These are phyloP conservation scores for Hanseniaspora mollemarum DNA, from an alignment of 805 yeast genomes.

Conservation along the genomic window DNA sequence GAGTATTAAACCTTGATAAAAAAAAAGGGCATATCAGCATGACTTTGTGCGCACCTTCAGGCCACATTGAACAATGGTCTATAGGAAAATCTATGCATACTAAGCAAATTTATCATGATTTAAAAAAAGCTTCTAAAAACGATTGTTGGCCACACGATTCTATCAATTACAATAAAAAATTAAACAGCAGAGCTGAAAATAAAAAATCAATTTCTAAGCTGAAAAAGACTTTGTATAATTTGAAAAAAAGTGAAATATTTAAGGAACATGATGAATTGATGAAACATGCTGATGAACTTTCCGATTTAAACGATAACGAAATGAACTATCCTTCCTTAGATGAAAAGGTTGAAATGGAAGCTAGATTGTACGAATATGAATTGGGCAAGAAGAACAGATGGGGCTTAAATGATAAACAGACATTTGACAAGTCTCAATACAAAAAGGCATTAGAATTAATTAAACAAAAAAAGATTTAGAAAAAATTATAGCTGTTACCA, in stretches of 20 bases:
- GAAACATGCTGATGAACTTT: background rate
- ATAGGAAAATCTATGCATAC: constrained; percentile 64
- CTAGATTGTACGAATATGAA: background rate
- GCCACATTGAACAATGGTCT: constrained; percentile 76
- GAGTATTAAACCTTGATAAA: constrained; percentile 31
- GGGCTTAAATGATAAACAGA: background rate
- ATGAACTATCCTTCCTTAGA: constrained; percentile 4
- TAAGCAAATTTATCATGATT: constrained; percentile 72
- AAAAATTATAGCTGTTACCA: no score
- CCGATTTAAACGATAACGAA: background rate
- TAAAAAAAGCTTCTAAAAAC: constrained; percentile 71
- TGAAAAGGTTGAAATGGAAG: constrained; percentile 7
- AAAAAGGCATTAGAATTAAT: constrained; percentile 7
- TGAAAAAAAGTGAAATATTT: constrained; percentile 1
- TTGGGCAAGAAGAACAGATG: background rate
- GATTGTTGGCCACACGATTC: constrained; percentile 74
- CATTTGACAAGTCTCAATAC: constrained; percentile 6
- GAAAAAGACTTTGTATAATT: constrained; percentile 1
- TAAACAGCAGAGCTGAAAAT: constrained; percentile 16
- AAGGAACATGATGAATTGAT: background rate
- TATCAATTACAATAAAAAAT: constrained; percentile 38
- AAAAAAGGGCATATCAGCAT: constrained; percentile 72
- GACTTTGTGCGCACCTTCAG: constrained; percentile 68
- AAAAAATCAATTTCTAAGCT: background rate
- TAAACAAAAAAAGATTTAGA: background rate